Conservation (phyloP, 2,329 filamentous ascomycete species). For the Teratosphaeria viscida region DNA sequence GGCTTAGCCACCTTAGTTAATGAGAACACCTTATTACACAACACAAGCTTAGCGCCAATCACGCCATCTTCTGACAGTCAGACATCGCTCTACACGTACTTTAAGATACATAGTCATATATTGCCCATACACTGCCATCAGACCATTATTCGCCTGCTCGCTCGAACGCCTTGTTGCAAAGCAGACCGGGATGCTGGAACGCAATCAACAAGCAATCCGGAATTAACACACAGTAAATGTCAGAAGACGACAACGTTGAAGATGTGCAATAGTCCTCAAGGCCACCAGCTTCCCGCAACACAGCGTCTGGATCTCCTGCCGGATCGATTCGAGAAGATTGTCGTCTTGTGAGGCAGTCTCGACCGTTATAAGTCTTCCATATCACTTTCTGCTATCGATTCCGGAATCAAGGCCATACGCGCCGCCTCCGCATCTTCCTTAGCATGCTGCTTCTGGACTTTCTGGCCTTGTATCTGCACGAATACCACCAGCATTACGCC, state of each 20-base stretch:
- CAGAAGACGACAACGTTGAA: background rate
- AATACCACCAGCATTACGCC: slow-evolving; percentile 58
- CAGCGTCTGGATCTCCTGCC: background rate
- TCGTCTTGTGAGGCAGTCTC: background rate
- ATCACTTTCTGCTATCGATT: slow-evolving; percentile 19
- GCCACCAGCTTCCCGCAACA: background rate
- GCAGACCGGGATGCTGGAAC: background rate
- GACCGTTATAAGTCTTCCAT: slow-evolving; percentile 4
- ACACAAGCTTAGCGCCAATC: background rate
- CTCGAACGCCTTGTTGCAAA: background rate
- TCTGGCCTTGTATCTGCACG: slow-evolving; percentile 39
- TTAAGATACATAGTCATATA: background rate
- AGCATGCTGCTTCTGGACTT: slow-evolving; percentile 28
- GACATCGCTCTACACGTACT: background rate
- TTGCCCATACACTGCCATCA: background rate
- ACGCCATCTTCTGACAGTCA: background rate
- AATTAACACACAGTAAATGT: background rate
- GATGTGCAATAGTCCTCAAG: background rate
- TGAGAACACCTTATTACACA: too few relatives aligned
- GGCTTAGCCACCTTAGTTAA: background rate
- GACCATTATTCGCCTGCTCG: background rate
- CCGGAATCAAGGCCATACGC: slow-evolving; percentile 15
- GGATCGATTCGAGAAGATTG: background rate
- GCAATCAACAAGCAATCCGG: background rate
- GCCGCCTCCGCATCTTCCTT: slow-evolving; percentile 31